Percentiles rank a stretch among this genome's conserved stretches.
Evolutionary conservation across 495 filamentous ascomycete species (phyloP).

Genomic region (Talaromyces nanjingensis): DNA sequence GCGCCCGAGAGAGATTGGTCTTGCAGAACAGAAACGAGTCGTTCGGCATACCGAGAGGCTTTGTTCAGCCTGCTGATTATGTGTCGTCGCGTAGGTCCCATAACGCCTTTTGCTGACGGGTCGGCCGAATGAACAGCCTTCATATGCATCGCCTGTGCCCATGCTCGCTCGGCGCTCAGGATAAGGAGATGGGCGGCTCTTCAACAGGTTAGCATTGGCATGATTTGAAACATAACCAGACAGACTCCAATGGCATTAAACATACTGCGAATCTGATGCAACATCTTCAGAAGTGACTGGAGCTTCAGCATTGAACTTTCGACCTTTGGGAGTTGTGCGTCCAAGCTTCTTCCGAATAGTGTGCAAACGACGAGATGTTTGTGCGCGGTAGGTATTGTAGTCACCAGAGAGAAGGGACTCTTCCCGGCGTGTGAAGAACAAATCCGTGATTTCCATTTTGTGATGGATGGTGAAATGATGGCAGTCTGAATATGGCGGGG

Average conservation of each 20-base stretch:
- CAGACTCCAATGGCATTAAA: conserved; percentile 3
- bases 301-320: conserved; percentile 70
- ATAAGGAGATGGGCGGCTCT: conserved; percentile 78
- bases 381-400: conserved; percentile 75
- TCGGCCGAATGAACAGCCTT: conserved; percentile 78
- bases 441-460: conserved; percentile 85
- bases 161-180: conserved; percentile 82
- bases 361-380: conserved; percentile 74
- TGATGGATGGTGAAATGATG: not conserved
- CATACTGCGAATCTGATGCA: conserved; percentile 67
- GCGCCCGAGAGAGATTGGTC: conserved; percentile 54
- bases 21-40: conserved; percentile 59
- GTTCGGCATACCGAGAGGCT: conserved; percentile 60
- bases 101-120: conserved; percentile 58
- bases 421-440: conserved; percentile 68
- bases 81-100: conserved; percentile 73
- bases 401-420: conserved; percentile 80
- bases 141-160: conserved; percentile 95
- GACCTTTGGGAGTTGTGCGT: conserved; percentile 71
- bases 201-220: conserved; percentile 14
- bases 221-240: not conserved
- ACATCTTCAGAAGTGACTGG: conserved; percentile 73
- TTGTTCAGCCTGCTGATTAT: conserved; percentile 83
- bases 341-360: conserved; percentile 78
- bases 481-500: conserved; percentile 12